Conservation (phyloP, 352 stramenopile genomes). For the Albugo laibachii region DNA sequence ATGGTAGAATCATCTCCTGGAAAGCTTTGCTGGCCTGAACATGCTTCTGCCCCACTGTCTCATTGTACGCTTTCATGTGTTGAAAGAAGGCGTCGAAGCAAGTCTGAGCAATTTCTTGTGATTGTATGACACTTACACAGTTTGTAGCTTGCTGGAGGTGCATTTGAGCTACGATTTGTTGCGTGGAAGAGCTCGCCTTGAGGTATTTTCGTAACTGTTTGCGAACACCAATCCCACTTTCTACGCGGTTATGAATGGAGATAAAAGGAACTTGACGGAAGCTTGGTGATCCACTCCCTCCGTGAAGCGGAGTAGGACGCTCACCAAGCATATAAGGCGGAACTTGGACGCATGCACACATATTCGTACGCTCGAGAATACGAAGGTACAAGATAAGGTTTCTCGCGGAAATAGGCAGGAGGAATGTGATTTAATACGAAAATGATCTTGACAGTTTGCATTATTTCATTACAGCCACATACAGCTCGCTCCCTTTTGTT, state of each 20-base stretch:
- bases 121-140: conserved; percentile 48
- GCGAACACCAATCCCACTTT: conserved; percentile 60
- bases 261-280: conserved; percentile 47
- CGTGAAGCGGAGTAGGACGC: conserved; percentile 28
- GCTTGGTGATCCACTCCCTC: conserved; percentile 1
- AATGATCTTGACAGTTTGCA: too few species aligned
- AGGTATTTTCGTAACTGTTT: conserved; percentile 74
- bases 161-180: conserved; percentile 63
- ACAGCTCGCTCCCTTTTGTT: too few species aligned
- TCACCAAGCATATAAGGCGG: conserved; percentile 71
- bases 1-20: conserved; percentile 48
- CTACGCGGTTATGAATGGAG: conserved; percentile 49
- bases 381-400: too few species aligned
- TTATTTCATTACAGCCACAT: too few species aligned
- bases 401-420: too few species aligned
- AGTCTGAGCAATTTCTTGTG: conserved; percentile 60
- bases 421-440: too few species aligned
- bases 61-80: conserved; percentile 64
- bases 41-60: conserved; percentile 53
- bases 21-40: conserved; percentile 56
- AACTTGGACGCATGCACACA: conserved; percentile 10
- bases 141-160: conserved; percentile 39
- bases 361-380: too few species aligned
- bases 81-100: conserved; percentile 62
- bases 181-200: conserved; percentile 44